Evolutionary conservation across 2,329 filamentous ascomycete species (phyloP).

Genomic region (Kalaharituber pfeilii): DNA sequence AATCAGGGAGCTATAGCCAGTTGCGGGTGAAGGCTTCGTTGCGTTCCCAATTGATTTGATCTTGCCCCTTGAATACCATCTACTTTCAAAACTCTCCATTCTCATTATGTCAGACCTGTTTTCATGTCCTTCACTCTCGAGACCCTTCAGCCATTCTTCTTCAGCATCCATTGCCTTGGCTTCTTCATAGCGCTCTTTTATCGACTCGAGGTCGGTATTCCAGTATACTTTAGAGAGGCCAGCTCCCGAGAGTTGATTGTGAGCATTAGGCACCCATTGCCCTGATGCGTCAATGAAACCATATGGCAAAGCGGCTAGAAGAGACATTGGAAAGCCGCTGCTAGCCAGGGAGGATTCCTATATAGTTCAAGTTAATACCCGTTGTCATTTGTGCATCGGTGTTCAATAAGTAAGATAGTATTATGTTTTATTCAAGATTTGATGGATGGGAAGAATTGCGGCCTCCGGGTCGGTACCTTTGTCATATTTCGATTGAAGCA

Average conservation of each 20-base stretch:
- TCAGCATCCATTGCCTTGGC: conserved; percentile 48
- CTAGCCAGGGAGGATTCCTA: conserved; percentile 56
- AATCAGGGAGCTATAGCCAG: neutral
- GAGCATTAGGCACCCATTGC: conserved; percentile 26
- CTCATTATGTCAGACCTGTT: conserved; percentile 43
- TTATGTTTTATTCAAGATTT: neutral
- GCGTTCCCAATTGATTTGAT: neutral
- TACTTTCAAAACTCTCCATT: conserved; percentile 57
- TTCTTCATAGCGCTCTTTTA: conserved; percentile 44
- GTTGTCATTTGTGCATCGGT: neutral
- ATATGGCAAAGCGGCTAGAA: conserved; percentile 53
- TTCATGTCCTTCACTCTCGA: conserved; percentile 45
- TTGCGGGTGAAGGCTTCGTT: neutral
- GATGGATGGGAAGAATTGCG: neutral
- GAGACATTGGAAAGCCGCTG: conserved; percentile 38
- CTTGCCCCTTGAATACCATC: neutral
- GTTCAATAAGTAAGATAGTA: neutral
- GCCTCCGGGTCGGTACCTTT: conserved; percentile 40
- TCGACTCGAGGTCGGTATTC: conserved; percentile 42
- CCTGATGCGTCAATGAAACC: conserved; percentile 31
- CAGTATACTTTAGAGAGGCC: conserved; percentile 50
- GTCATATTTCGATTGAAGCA: conserved; percentile 45
- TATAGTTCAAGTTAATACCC: conserved; percentile 11
- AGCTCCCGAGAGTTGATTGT: conserved; percentile 31
- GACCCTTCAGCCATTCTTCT: conserved; percentile 65